Base-by-base conservation (phyloP, 2,329 filamentous ascomycete genomes). In the Lecanicillium sp. region DNA sequence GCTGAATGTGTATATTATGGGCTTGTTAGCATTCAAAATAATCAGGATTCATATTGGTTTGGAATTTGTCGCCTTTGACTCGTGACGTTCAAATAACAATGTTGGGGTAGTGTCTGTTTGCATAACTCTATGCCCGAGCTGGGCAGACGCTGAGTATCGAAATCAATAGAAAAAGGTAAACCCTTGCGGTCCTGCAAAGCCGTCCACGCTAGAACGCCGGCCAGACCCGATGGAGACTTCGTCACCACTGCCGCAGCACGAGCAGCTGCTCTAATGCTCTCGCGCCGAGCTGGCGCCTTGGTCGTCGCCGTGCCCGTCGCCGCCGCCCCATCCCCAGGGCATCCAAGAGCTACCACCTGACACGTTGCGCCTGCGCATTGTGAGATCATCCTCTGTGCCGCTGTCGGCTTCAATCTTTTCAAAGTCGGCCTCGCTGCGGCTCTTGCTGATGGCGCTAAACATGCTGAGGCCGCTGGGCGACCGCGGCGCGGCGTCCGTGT, bases 381-480 rank as follows among this genome's bases (percentile, higher is more conserved):
- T 59, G 9, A 57, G 71, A 26, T 70, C 72, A 38, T 79, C 78
- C 59, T 79, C 82, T 21, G 70, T 70, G 9, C 75, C 76, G 58
- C 82, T 84, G 60, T 90, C 86, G 27, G 83, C 81, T 53, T 93
- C 86, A 56, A 94, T 87, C 63, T 88, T 87, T 60, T 95, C 90
- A 60, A 96, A 96, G 57, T 95, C 91, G 17, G 79, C 80, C 62
- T 95, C 90, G 63, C 87, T 94, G 54, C 83, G 82, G 60, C 87
- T 91, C 69, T 91, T 91, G 58, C 80, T 84, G 58, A 95, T 68
- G 3, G 72, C 80, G 52, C 75, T 77, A 57, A 66, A 66, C 43
- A 64, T 64, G 55, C 72, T 74, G 39, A 72, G 64, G n/a, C 74
- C 71, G 63, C 71, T 71, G 51, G 70, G 63, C 24, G 68, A 70